Percentiles rank a stretch among this genome's conserved stretches.
phyloP scores from a whole-genome alignment of 2,329 filamentous ascomycete species.

The Colletotrichum tanaceti region DNA sequence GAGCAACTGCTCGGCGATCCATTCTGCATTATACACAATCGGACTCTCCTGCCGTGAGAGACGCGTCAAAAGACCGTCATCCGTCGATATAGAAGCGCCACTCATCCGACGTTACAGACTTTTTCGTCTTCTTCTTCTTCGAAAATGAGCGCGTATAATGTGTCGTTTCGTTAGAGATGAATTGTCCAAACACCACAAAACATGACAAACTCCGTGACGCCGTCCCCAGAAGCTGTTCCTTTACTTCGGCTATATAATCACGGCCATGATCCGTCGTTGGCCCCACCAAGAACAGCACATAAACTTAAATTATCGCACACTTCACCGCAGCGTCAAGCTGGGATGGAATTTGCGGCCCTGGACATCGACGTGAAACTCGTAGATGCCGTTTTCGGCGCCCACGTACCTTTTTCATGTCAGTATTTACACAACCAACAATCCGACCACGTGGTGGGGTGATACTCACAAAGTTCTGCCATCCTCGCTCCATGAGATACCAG shows the following conservation, averaged over 20 bases:
- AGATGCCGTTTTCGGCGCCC: conserved; percentile 78
- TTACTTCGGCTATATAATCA: conserved; percentile 11
- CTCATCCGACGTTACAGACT: conserved; percentile 16
- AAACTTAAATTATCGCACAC: neutral
- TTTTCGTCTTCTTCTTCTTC: neutral
- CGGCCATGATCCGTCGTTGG: neutral
- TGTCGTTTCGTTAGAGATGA: neutral
- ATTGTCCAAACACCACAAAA: neutral
- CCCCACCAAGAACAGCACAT: conserved; percentile 19
- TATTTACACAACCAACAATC: neutral
- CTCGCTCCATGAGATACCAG: conserved; percentile 71
- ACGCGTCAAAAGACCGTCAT: neutral
- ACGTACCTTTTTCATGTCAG: conserved; percentile 62
- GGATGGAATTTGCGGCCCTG: conserved; percentile 70
- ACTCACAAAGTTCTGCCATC: conserved; percentile 71
- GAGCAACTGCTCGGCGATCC: conserved; percentile 3
- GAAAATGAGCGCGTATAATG: conserved; percentile 2
- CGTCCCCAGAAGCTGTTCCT: neutral
- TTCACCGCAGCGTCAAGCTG: conserved; percentile 64
- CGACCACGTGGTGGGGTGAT: conserved; percentile 6
- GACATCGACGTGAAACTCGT: conserved; percentile 77
- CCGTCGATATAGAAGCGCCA: neutral
- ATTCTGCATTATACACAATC: conserved; percentile 9
- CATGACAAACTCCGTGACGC: conserved; percentile 24
- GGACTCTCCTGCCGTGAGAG: neutral